Base-by-base conservation (phyloP, 2,329 filamentous ascomycete genomes). In the Emergomyces pasteurianus region DNA sequence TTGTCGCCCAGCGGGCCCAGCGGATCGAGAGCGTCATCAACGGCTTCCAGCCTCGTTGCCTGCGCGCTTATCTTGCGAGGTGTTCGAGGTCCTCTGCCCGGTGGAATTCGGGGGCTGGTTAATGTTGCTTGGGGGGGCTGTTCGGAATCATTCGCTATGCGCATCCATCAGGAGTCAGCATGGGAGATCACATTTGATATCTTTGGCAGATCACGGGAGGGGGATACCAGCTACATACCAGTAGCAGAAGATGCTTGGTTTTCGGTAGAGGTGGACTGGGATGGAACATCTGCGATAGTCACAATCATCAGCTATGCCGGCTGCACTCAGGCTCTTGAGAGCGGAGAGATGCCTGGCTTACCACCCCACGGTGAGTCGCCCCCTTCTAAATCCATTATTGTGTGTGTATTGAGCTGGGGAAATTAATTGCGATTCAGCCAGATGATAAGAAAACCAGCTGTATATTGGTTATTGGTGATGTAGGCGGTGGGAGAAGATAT, bases 11-110 rank as follows among this genome's bases (percentile, higher is more conserved):
- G 72, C 56, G 83, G 83, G 52, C 84, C 84, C 53, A 87, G 75
- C 36, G 84, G 84, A 59, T 85, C 84, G 62, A 84, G 75, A 52
- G 82, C 79, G 68, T 84, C 80, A 66, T 86, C 84, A 62, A 85
- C 82, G 58, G 81, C 81, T 73, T 86, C 83, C 63, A 86, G 76
- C 60, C 81, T 81, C 50, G 83, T 86, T 38, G 83, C 79, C 68
- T 86, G 83, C 42, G 79, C 80, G 68, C 77, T 82, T 68, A 85
- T 79, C 70, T 83, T 82, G 63, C 82, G 79, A 60, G 78, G 76
- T n/a, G 75, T 75, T 65, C 82, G 77, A 18, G 80, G 78, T 50
- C 76, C 79, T 70, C 80, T 77, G 64, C 73, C 75, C 58, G 74
- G 75, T 54, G 79, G 75, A 38, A 79, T 78, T 64, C 77, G 78